phyloP scores from a whole-genome alignment of 371 early-diverging fungal species.

The Mortierella sp. region DNA sequence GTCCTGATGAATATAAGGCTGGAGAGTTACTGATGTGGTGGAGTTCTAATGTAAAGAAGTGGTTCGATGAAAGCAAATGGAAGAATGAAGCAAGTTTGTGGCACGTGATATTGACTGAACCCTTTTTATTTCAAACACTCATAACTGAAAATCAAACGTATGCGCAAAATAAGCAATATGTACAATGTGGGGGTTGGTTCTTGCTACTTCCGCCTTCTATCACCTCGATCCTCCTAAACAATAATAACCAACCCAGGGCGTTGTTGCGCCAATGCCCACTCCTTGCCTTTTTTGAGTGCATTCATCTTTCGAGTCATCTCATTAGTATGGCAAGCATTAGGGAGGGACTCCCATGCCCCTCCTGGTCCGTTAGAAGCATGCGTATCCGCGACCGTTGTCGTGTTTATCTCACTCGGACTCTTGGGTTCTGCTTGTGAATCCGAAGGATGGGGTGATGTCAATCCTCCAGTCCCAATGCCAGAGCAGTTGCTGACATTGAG shows the following conservation, averaged over 20 bases:
- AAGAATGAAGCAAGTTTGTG: neutral
- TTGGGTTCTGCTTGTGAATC: neutral
- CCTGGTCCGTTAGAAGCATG: slow-evolving; percentile 7
- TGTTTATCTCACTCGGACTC: neutral
- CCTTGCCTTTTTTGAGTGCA: slow-evolving; percentile 47
- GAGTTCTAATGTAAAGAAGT: too few species aligned
- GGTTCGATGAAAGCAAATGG: too few species aligned
- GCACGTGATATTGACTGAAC: neutral
- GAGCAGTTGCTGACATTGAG: slow-evolving; percentile 47
- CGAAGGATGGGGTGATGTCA: neutral
- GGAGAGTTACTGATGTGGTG: too few species aligned
- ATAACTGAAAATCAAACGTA: too few species aligned
- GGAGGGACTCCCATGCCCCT: slow-evolving; percentile 16
- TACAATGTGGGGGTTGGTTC: neutral
- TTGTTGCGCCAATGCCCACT: slow-evolving; percentile 52
- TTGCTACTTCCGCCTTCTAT: neutral
- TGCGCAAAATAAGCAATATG: neutral
- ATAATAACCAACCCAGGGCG: slow-evolving; percentile 52
- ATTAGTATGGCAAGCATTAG: neutral
- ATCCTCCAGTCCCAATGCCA: slow-evolving; percentile 38
- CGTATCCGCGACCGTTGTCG: neutral
- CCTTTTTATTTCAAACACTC: neutral
- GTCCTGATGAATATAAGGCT: too few species aligned
- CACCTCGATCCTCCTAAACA: slow-evolving; percentile 16
- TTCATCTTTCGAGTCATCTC: slow-evolving; percentile 40